Percentiles rank a stretch among this genome's conserved stretches.
phyloP scores from a whole-genome alignment of 768 basidiomycete species.

The Boletellus ananiceps region DNA sequence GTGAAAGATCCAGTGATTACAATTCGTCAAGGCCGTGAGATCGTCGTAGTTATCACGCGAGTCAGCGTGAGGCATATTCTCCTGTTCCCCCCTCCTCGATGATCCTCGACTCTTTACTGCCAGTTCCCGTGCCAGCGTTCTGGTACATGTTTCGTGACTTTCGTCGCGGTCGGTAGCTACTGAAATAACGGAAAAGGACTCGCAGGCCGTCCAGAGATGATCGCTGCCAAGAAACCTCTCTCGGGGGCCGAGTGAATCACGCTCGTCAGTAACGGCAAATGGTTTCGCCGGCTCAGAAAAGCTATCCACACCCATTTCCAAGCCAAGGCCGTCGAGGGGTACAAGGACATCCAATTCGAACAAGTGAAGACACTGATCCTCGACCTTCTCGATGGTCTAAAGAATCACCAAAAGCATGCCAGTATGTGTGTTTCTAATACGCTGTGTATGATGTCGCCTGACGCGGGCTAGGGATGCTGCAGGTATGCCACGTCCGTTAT shows the following conservation, averaged over 20 bases:
- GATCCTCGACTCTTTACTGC: not conserved
- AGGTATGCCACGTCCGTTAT: constrained; percentile 29
- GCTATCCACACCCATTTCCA: constrained; percentile 53
- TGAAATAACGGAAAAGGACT: constrained; percentile 58
- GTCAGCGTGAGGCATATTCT: constrained; percentile 11
- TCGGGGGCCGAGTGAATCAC: constrained; percentile 52
- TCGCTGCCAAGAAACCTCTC: constrained; percentile 51
- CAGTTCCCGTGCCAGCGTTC: too few relatives aligned
- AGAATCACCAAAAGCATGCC: constrained; percentile 28
- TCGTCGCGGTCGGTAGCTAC: constrained; percentile 39
- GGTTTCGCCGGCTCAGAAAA: constrained; percentile 52
- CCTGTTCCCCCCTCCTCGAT: not conserved
- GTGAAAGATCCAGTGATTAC: constrained; percentile 58
- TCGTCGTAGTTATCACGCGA: constrained; percentile 17
- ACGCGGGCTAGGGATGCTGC: too few relatives aligned
- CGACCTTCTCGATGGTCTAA: constrained; percentile 32
- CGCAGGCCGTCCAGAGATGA: constrained; percentile 47
- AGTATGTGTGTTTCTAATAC: constrained; percentile 7
- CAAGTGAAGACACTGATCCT: constrained; percentile 22
- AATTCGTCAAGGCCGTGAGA: constrained; percentile 41
- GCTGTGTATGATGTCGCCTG: constrained; percentile 12
- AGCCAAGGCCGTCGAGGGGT: constrained; percentile 41
- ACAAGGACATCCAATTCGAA: constrained; percentile 41
- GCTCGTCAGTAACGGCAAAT: constrained; percentile 45
- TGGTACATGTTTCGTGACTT: too few relatives aligned